Percentiles rank a stretch among this genome's conserved stretches.
Conservation (phyloP, 306 rosid genomes). For the Medicago ruthenica region DNA sequence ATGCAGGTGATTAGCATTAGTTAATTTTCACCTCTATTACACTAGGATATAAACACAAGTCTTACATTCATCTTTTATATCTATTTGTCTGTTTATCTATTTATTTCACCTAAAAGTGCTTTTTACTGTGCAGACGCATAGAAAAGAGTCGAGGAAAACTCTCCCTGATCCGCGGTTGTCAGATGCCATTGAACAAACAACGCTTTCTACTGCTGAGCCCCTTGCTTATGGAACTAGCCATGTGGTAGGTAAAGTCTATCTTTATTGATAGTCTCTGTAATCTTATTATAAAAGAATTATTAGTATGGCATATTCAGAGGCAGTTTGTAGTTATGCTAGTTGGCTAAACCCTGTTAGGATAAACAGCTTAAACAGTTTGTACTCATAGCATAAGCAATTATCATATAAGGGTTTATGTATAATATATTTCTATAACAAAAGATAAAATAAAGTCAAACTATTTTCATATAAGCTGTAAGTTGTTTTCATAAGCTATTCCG, state of each 20-base stretch:
- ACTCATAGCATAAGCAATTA: too few relatives aligned
- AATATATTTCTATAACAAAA: too few relatives aligned
- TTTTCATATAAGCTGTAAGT: too few relatives aligned
- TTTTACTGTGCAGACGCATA: constrained; percentile 68
- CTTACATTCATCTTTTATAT: constrained; percentile 23
- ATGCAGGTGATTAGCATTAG: constrained; percentile 74
- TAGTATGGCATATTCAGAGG: neutral
- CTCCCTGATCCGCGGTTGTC: constrained; percentile 44
- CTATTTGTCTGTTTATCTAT: constrained; percentile 12
- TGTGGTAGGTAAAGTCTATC: constrained; percentile 64
- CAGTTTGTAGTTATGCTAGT: constrained; percentile 25
- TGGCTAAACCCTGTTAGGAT: neutral
- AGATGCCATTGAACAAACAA: constrained; percentile 48
- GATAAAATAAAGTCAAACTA: too few relatives aligned
- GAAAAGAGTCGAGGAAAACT: constrained; percentile 54
- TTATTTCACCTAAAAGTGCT: neutral
- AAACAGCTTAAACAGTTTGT: too few relatives aligned
- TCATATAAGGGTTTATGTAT: too few relatives aligned
- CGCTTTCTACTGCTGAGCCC: constrained; percentile 63
- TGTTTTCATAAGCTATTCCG: too few relatives aligned
- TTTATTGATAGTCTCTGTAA: constrained; percentile 17
- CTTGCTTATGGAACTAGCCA: constrained; percentile 69
- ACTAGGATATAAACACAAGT: constrained; percentile 2
- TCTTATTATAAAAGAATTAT: neutral
- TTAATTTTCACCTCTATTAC: constrained; percentile 7